Conservation (phyloP, 192 early-diverging fungal genomes). For the Funneliformis geosporum region DNA sequence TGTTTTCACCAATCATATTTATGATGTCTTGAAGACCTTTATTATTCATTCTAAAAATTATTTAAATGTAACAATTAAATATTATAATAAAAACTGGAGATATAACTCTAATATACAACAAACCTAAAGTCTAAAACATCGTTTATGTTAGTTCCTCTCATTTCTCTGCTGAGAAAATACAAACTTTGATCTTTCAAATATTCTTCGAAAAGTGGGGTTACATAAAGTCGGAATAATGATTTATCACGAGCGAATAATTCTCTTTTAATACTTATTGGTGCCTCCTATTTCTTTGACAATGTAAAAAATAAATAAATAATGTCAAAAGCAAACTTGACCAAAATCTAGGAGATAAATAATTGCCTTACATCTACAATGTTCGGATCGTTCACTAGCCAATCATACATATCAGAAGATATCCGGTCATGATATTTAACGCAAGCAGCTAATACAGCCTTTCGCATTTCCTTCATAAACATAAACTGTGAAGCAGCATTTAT, state of each 20-base stretch:
- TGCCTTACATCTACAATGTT: slow-evolving; percentile 2
- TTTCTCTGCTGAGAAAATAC: neutral
- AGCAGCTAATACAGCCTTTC: neutral
- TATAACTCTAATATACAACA: neutral
- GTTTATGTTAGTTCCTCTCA: slow-evolving; percentile 16
- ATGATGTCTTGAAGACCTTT: slow-evolving; percentile 6
- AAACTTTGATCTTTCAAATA: slow-evolving; percentile 12
- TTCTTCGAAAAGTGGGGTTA: neutral
- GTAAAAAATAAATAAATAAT: slow-evolving; percentile 12
- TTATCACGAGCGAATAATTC: slow-evolving; percentile 8
- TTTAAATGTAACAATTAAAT: neutral
- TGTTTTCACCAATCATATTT: slow-evolving; percentile 7
- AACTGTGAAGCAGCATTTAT: neutral
- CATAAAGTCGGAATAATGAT: neutral
- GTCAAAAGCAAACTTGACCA: neutral
- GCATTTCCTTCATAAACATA: slow-evolving; percentile 3
- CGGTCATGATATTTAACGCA: slow-evolving; percentile 22
- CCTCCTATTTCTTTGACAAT: slow-evolving; percentile 20
- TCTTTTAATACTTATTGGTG: slow-evolving; percentile 20
- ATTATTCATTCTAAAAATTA: slow-evolving; percentile 13
- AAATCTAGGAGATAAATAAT: neutral
- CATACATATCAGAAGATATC: neutral
- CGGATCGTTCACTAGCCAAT: neutral
- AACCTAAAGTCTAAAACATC: slow-evolving; percentile 19
- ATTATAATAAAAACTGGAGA: neutral